phyloP scores from a whole-genome alignment of 805 yeast genomes.

The Saturnispora sekii region DNA sequence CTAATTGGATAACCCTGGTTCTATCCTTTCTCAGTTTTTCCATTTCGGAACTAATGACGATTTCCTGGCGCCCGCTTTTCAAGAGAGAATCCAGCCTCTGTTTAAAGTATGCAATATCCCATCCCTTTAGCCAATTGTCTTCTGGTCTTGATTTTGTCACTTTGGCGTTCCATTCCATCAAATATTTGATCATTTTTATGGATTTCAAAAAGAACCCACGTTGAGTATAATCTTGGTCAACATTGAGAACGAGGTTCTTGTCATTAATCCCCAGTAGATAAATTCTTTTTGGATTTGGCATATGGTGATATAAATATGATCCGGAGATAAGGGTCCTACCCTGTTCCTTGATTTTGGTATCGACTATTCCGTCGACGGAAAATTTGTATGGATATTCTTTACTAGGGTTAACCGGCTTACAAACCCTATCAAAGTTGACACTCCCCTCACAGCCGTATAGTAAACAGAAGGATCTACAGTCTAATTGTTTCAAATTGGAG shows the following conservation, averaged over 20 bases:
- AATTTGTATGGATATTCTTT: slow-evolving; percentile 16
- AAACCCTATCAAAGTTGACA: slow-evolving; percentile 9
- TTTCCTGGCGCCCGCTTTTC: slow-evolving; percentile 5
- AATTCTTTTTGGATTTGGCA: slow-evolving; percentile 26
- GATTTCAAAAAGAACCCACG: slow-evolving; percentile 11
- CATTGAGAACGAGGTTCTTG: slow-evolving; percentile 17
- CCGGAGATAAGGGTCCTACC: slow-evolving; percentile 29
- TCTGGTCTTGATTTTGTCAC: slow-evolving; percentile 5
- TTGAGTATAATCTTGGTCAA: slow-evolving; percentile 12
- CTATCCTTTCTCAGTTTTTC: slow-evolving; percentile 2
- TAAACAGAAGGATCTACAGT: slow-evolving; percentile 10
- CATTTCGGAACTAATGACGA: slow-evolving; percentile 4
- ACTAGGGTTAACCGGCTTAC: slow-evolving; percentile 11
- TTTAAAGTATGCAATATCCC: slow-evolving; percentile 10
- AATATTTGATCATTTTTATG: slow-evolving; percentile 11
- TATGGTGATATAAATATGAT: slow-evolving; percentile 24
- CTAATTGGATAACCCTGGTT: slow-evolving; percentile 3
- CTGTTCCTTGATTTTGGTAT: slow-evolving; percentile 20
- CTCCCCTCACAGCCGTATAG: slow-evolving; percentile 17
- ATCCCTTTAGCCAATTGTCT: slow-evolving; percentile 17
- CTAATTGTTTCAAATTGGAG: slow-evolving; percentile 3
- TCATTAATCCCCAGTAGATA: slow-evolving; percentile 12
- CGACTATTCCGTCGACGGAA: slow-evolving; percentile 19
- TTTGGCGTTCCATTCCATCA: slow-evolving; percentile 13
- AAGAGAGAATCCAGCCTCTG: slow-evolving; percentile 4